phyloP scores from a whole-genome alignment of 2,329 filamentous ascomycete genomes.

The Catunica adiposa region DNA sequence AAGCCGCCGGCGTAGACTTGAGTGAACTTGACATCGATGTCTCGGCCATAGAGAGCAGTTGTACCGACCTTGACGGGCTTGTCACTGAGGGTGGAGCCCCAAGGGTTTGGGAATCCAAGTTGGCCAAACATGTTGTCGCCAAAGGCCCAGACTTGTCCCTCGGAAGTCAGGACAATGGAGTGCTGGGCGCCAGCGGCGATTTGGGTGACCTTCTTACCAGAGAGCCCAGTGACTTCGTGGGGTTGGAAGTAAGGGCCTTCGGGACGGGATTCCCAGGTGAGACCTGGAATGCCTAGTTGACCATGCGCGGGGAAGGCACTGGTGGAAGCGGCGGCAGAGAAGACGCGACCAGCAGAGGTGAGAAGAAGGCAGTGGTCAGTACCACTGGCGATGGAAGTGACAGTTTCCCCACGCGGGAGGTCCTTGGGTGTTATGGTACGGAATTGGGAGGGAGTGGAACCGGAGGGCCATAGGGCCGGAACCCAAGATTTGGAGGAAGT shows the following conservation, averaged over 20 bases:
- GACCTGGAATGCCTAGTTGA: slow-evolving; percentile 70
- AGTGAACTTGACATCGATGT: background rate
- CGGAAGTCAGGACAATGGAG: slow-evolving; percentile 58
- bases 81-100: slow-evolving; percentile 24
- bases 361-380: slow-evolving; percentile 75
- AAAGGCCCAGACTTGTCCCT: slow-evolving; percentile 68
- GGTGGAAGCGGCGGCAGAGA: slow-evolving; percentile 69
- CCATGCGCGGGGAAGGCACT: slow-evolving; percentile 65
- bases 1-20: slow-evolving; percentile 65
- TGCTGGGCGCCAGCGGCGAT: slow-evolving; percentile 80
- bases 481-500: slow-evolving; percentile 39
- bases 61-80: slow-evolving; percentile 2
- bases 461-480: slow-evolving; percentile 44
- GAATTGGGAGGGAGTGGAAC: slow-evolving; percentile 36
- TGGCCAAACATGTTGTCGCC: slow-evolving; percentile 89
- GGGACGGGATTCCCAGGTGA: slow-evolving; percentile 66
- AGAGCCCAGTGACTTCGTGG: slow-evolving; percentile 59
- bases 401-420: slow-evolving; percentile 51
- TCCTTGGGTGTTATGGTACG: slow-evolving; percentile 50
- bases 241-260: slow-evolving; percentile 63
- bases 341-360: slow-evolving; percentile 71
- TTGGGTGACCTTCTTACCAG: slow-evolving; percentile 51
- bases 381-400: slow-evolving; percentile 60
- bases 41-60: slow-evolving; percentile 9
- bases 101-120: slow-evolving; percentile 67